Conservation (phyloP, 2,329 filamentous ascomycete species). For the Rachicladosporium sp. region DNA sequence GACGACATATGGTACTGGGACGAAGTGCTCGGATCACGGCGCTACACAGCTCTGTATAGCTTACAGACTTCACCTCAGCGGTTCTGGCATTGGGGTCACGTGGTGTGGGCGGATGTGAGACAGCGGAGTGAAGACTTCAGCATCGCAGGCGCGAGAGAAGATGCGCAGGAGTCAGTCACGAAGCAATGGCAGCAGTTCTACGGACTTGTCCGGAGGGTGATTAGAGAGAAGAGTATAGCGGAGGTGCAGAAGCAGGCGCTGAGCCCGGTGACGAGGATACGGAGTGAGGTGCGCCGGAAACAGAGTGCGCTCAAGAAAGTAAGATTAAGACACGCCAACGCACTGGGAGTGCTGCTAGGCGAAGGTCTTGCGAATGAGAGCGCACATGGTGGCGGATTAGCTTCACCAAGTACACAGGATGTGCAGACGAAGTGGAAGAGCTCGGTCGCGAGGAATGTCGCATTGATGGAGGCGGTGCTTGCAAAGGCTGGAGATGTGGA, state of each 20-base stretch:
- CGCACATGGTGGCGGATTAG: constrained; percentile 21
- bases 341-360: constrained; percentile 75
- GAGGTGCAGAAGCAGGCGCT: constrained; percentile 62
- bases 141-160: constrained; percentile 15
- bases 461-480: constrained; percentile 75
- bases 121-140: constrained; percentile 22
- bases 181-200: constrained; percentile 50
- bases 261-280: constrained; percentile 63
- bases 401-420: constrained; percentile 14
- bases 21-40: constrained; percentile 66
- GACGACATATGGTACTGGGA: constrained; percentile 96
- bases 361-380: constrained; percentile 57
- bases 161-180: constrained; percentile 19
- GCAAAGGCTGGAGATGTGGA: constrained; percentile 56
- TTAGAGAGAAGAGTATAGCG: constrained; percentile 57
- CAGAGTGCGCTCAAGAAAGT: constrained; percentile 58
- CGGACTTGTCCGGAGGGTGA: constrained; percentile 60
- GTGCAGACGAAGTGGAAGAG: constrained; percentile 51
- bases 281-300: constrained; percentile 64
- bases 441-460: constrained; percentile 66
- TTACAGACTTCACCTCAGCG: constrained; percentile 72
- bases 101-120: constrained; percentile 54
- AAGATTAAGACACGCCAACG: constrained; percentile 70
- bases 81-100: constrained; percentile 58
- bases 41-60: constrained; percentile 69